These are phyloP conservation scores for Leccinum aurantiacum DNA, from an alignment of 768 basidiomycete species.

Conservation along the genomic window DNA sequence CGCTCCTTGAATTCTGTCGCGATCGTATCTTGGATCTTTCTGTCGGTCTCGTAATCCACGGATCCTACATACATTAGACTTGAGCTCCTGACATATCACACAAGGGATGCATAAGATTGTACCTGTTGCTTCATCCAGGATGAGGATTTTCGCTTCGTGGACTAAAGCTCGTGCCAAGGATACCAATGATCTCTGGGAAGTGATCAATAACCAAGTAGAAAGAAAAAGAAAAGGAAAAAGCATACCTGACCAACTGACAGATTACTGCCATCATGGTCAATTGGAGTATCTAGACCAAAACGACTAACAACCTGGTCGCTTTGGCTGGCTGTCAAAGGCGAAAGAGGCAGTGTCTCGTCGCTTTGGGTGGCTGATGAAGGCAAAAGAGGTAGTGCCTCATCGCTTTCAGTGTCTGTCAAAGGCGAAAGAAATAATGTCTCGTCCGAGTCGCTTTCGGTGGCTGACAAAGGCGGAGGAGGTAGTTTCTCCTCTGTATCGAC, in stretches of 20 bases:
- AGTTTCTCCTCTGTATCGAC: slow-evolving; percentile 48
- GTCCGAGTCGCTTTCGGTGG: slow-evolving; percentile 38
- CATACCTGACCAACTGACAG: slow-evolving; percentile 61
- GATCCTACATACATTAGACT: slow-evolving; percentile 47
- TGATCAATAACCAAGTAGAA: slow-evolving; percentile 25
- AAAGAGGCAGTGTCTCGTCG: slow-evolving; percentile 11
- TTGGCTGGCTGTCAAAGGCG: slow-evolving; percentile 35
- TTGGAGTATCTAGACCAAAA: slow-evolving; percentile 78
- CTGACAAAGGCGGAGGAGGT: slow-evolving; percentile 31
- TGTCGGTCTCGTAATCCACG: slow-evolving; percentile 87
- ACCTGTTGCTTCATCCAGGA: slow-evolving; percentile 90
- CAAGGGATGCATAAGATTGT: slow-evolving; percentile 1
- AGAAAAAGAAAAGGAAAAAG: background rate
- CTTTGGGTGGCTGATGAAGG: slow-evolving; percentile 37
- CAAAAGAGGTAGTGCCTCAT: slow-evolving; percentile 27
- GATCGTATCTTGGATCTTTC: slow-evolving; percentile 90
- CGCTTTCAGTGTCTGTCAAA: slow-evolving; percentile 38
- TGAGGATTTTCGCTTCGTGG: slow-evolving; percentile 78
- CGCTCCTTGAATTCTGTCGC: slow-evolving; percentile 78
- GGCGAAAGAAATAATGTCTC: slow-evolving; percentile 13
- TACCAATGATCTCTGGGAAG: slow-evolving; percentile 72
- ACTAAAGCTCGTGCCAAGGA: slow-evolving; percentile 89
- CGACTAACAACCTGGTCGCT: slow-evolving; percentile 45
- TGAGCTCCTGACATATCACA: background rate
- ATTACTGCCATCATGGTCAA: slow-evolving; percentile 88